phyloP scores from a whole-genome alignment of 306 rosid species.

The Ziziphus jujuba region DNA sequence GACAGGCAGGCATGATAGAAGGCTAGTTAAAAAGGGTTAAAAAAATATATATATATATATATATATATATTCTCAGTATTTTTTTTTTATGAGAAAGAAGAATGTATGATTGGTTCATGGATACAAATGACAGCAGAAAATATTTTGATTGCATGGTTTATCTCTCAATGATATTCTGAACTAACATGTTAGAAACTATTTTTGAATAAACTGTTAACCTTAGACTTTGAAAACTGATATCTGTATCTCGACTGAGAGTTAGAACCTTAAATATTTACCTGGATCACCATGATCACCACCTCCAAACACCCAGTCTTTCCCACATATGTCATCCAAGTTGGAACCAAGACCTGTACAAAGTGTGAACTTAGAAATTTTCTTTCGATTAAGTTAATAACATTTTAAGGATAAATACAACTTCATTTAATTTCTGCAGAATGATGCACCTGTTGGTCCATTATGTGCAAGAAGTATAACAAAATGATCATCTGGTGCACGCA shows the following conservation, averaged over 20 bases:
- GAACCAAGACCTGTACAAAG: slow-evolving; percentile 82
- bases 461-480: slow-evolving; percentile 74
- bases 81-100: too few relatives aligned
- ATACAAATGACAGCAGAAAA: background rate
- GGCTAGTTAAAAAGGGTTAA: background rate
- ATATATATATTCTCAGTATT: background rate
- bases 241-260: background rate
- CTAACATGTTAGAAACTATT: background rate
- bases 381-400: slow-evolving; percentile 13
- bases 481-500: slow-evolving; percentile 62
- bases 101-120: background rate
- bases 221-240: background rate
- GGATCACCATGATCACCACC: slow-evolving; percentile 89
- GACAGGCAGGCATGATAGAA: background rate
- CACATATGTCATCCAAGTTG: slow-evolving; percentile 76
- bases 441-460: slow-evolving; percentile 78
- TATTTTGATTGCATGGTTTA: background rate
- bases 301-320: slow-evolving; percentile 76
- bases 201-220: background rate
- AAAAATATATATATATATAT: too few relatives aligned
- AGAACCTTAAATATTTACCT: slow-evolving; percentile 41
- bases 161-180: background rate
- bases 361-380: slow-evolving; percentile 21
- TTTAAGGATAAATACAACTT: background rate
- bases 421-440: slow-evolving; percentile 16